These are phyloP conservation scores for Penicillium italicum DNA, from an alignment of 2,329 filamentous ascomycete species.

Conservation along the genomic window DNA sequence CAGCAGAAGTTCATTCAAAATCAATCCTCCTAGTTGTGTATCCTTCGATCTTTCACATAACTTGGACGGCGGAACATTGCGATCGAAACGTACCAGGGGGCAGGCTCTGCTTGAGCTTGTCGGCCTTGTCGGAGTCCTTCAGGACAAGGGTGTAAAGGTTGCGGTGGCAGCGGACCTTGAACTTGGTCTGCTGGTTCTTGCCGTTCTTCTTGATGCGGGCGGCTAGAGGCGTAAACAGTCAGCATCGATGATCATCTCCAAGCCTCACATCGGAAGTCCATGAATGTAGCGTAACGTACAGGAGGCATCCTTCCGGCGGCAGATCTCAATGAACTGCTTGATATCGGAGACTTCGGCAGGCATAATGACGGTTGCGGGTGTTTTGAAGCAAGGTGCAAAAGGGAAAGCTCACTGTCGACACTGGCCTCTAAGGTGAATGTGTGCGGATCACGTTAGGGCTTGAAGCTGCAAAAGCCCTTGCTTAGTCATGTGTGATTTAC, in stretches of 20 bases:
- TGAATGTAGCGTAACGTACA: slow-evolving; percentile 64
- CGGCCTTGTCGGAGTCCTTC: slow-evolving; percentile 98
- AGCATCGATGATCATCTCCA: slow-evolving; percentile 9
- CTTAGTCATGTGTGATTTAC: slow-evolving; percentile 12
- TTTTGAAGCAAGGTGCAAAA: slow-evolving; percentile 19
- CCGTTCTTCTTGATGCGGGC: slow-evolving; percentile 96
- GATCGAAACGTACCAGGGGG: slow-evolving; percentile 75
- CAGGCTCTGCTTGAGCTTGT: slow-evolving; percentile 99
- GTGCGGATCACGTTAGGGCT: slow-evolving; percentile 30
- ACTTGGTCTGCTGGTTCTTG: slow-evolving; percentile 91
- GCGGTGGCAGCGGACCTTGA: slow-evolving; percentile 98
- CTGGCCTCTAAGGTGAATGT: slow-evolving; percentile 15
- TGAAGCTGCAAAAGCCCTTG: slow-evolving; percentile 17
- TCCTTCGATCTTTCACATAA: background rate
- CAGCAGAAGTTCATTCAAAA: slow-evolving; percentile 13
- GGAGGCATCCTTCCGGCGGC: slow-evolving; percentile 97
- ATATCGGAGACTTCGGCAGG: slow-evolving; percentile 97
- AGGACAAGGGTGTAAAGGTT: slow-evolving; percentile 98
- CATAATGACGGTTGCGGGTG: slow-evolving; percentile 63
- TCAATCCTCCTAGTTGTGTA: background rate
- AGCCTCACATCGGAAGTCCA: slow-evolving; percentile 1
- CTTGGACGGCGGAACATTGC: background rate
- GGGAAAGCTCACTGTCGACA: slow-evolving; percentile 19
- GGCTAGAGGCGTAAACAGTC: slow-evolving; percentile 51
- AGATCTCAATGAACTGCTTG: slow-evolving; percentile 99